Evolutionary conservation across 2,329 filamentous ascomycete genomes (phyloP), one percentile per base, ranked within the genome.

Genomic region (Penicillium sclerotiorum): DNA sequence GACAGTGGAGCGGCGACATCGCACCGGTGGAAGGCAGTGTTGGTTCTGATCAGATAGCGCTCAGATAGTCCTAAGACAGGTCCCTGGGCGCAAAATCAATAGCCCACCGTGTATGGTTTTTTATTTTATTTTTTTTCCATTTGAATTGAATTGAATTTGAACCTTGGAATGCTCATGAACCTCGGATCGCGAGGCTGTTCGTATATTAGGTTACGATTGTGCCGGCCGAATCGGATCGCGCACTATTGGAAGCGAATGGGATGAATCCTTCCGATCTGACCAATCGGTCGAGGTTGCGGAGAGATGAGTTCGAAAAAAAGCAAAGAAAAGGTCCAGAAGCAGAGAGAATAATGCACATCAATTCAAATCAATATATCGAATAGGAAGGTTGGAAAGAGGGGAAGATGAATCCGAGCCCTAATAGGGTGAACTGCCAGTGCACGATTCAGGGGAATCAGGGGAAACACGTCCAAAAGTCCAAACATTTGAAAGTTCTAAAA

Each of bases 361-460:
- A 9, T 8, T 6, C 9, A n/a, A 21, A 12, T 17, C 18, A 4
- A n/a, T 8, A 7, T 12, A 38, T 13, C 18, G 11, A 38, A 21
- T 38, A 18, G 36, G 23, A 38, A 23, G 12, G 17, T n/a, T n/a
- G n/a, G n/a, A n/a, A n/a, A 21, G 18, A 38, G 18, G 18, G 17
- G 18, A 12, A 22, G 11, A 38, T 22, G 11, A 5, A 38, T 6
- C 4, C 36, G 20, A 20, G 33, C 15, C 18, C 23, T 22, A 13
- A 11, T 2, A 22, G 6, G 12, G 3, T 22, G 22, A 18, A 20
- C 30, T 23, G 13, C 40, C 40, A 28, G 18, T 37, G 48, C 48
- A 47, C 25, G 18, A 38, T 47, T 47, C 47, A 49, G 47, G 47
- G 47, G 47, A 30, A 49, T 13, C 13, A n/a, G n/a, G n/a, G n/a